Base-by-base conservation (phyloP, 345 rosid species). In the Salix arbutifolia region DNA sequence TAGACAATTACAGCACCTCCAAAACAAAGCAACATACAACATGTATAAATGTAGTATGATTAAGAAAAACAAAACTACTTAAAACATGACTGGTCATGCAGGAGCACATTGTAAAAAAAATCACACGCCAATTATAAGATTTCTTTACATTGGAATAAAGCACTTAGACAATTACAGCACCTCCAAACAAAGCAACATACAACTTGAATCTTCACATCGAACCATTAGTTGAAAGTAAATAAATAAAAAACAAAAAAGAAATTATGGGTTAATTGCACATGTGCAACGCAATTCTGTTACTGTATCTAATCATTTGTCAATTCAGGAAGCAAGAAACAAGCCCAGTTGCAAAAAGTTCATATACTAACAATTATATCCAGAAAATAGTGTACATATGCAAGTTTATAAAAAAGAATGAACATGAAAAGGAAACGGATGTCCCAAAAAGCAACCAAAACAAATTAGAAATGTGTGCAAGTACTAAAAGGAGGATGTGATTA, bases 41-140 rank as follows among this genome's bases (percentile, higher is more conserved):
- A n/a, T n/a, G n/a, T n/a, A n/a, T n/a, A n/a, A 21, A 77, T 33
- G 37, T 50, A 69, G 61, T 67, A 71, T 61, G 74, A 56, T 72
- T 80, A 75, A 77, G 71, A 66, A 60, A 50, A 40, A 31, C 26
- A 19, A 68, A 61, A 50, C 8, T 52, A 52, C 23, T 52, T 52
- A 18, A 67, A 73, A 44, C 44, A 46, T 28, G 5, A 8, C 38
- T 25, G 33, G 28, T 74, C 33, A 62, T 65, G 61, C 38, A 19
- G 37, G 5, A 65, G 52, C 35, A 56, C 13, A 66, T 18, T 18
- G 13, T 37, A 73, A 31, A 2, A 26, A 2, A 0, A 23, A 35
- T 37, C 5, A 9, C 21, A 52, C 26, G 38, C 46, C 40, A 44
- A 33, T 26, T 31, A 67, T 37, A 14, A 33, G 44, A 38, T 35